These are phyloP conservation scores for Mrakia blollopis DNA, from an alignment of 768 basidiomycete species.

Conservation along the genomic window DNA sequence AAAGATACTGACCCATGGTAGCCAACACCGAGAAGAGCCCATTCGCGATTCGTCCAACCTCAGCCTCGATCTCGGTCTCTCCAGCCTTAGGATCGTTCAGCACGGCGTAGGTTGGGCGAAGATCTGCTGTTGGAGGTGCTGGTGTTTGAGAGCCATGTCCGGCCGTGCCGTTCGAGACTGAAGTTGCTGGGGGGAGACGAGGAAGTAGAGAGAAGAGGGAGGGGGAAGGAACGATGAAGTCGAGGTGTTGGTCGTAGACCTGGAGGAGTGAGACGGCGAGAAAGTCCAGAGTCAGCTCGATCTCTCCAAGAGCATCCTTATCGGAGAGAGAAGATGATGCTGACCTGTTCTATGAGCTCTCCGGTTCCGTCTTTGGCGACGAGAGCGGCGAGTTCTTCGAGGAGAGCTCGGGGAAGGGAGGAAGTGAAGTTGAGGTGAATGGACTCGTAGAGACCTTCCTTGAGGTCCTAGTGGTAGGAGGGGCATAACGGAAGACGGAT, in stretches of 20 bases:
- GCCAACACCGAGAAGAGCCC: conserved; percentile 89
- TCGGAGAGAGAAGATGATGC: conserved; percentile 29
- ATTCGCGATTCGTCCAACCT: conserved; percentile 83
- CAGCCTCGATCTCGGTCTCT: conserved; percentile 85
- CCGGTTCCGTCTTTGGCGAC: conserved; percentile 79
- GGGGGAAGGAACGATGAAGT: conserved; percentile 88
- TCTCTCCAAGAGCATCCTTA: background rate
- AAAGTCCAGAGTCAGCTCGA: background rate
- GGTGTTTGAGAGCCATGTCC: conserved; percentile 39
- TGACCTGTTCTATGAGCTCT: conserved; percentile 72
- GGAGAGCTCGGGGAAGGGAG: conserved; percentile 74
- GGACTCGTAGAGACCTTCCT: conserved; percentile 81
- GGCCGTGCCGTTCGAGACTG: background rate
- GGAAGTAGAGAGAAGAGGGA: conserved; percentile 87
- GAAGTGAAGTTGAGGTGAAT: conserved; percentile 95
- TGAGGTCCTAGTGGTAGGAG: conserved; percentile 57
- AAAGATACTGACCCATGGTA: conserved; percentile 62
- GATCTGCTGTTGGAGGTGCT: conserved; percentile 36
- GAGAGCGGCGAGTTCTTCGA: conserved; percentile 87
- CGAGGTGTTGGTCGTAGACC: conserved; percentile 94
- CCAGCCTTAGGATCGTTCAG: conserved; percentile 86
- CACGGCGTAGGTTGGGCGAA: conserved; percentile 64
- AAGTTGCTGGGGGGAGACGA: conserved; percentile 28
- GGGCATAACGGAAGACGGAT: background rate
- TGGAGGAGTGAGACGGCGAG: conserved; percentile 41